Evolutionary conservation across 1,139 yeast species (phyloP).

Genomic region (Sugiyamaella xylanicola): DNA sequence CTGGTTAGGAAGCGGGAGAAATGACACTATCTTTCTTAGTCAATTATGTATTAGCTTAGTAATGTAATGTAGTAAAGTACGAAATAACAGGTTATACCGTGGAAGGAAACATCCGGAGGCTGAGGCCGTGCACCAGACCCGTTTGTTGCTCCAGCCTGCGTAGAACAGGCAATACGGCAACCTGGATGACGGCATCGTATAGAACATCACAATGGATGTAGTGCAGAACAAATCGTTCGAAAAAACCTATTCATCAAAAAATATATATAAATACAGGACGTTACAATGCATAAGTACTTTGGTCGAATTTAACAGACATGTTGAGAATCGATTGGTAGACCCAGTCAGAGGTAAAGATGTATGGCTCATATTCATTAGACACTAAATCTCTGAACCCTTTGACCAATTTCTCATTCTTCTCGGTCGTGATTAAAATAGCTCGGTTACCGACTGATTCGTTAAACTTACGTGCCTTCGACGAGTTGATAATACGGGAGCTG

Average conservation of each 20-base stretch:
- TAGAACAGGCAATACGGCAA: too few relatives aligned
- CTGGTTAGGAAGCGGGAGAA: too few relatives aligned
- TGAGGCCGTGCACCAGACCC: too few relatives aligned
- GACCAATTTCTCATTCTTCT: conserved; percentile 19
- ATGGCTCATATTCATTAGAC: conserved; percentile 6
- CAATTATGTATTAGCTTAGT: too few relatives aligned
- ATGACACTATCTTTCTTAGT: too few relatives aligned
- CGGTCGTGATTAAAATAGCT: conserved; percentile 23
- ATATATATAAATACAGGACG: neutral
- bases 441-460: conserved; percentile 11
- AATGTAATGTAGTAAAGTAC: too few relatives aligned
- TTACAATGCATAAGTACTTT: conserved; percentile 11
- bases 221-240: too few relatives aligned
- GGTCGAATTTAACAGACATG: conserved; percentile 22
- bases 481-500: conserved; percentile 19
- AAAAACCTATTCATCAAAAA: neutral
- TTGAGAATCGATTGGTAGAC: conserved; percentile 26
- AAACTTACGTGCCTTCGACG: conserved; percentile 22
- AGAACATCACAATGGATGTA: too few relatives aligned
- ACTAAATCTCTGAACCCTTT: conserved; percentile 19
- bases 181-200: too few relatives aligned
- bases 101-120: too few relatives aligned
- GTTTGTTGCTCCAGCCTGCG: too few relatives aligned
- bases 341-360: conserved; percentile 29
- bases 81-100: too few relatives aligned